Evolutionary conservation across 345 rosid genomes (phyloP), one percentile per base, ranked within the genome.

Genomic region (Eucalyptus marginata): DNA sequence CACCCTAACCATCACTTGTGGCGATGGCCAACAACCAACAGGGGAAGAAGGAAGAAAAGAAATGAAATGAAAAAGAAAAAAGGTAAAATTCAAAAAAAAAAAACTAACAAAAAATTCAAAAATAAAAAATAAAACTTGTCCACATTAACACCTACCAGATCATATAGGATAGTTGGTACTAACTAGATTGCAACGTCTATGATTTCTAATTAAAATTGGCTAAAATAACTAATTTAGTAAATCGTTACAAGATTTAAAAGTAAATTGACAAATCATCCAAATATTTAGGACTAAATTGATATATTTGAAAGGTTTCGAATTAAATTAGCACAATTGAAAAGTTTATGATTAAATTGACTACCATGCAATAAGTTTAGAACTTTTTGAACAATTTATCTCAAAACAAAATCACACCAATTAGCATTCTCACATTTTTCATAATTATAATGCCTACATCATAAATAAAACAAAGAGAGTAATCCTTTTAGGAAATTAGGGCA

Each of bases 21-120:
- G 20, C 0, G 40, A 15, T 16, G 43, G 5, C 11, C 1, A 7
- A 2, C 3, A 9, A 7, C 16, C 17, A 14, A 4, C 1, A 8
- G 2, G 13, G 10, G 22, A n/a, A 31, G 79, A 31, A n/a, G 22
- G 40, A 4, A 31, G n/a, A 14, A 59, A 59, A 27, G 12, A 1
- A 24, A 22, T n/a, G n/a, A n/a, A n/a, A n/a, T n/a, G n/a, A 18
- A 7, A 8, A 56, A 10, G 1, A 10, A 24, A 25, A 58, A 14
- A 64, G 15, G 52, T 15, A 16, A 66, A 7, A 14, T 15, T 29
- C 7, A 3, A 52, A 54, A 22, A 54, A 54, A 22, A 22, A 54
- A 50, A 51, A 51, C n/a, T n/a, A n/a, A n/a, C n/a, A n/a, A n/a
- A 16, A 66, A 7, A 14, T 15, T 29, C 7, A 3, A 52, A 54